phyloP scores from a whole-genome alignment of 1,139 yeast species.

The Pichia cactophila region DNA sequence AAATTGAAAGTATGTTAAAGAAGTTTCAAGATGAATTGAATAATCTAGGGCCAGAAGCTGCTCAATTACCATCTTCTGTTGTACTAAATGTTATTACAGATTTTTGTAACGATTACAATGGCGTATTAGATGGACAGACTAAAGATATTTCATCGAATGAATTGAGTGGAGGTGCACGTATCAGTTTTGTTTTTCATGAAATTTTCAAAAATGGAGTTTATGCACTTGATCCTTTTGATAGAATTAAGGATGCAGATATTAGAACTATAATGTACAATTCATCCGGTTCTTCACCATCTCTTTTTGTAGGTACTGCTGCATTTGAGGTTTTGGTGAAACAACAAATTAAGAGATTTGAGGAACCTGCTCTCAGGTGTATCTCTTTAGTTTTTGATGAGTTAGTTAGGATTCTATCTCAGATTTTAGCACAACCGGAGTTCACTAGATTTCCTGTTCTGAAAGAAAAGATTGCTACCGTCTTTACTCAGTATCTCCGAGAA shows the following conservation, averaged over 20 bases:
- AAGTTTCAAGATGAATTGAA: conserved; percentile 76
- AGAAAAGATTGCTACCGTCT: conserved; percentile 74
- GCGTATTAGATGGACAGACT: conserved; percentile 89
- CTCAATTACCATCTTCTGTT: conserved; percentile 83
- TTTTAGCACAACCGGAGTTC: conserved; percentile 72
- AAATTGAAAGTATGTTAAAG: conserved; percentile 77
- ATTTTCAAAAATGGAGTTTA: conserved; percentile 87
- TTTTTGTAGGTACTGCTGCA: conserved; percentile 96
- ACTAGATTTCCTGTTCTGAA: conserved; percentile 85
- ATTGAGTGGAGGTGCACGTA: conserved; percentile 95
- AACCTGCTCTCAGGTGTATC: conserved; percentile 85
- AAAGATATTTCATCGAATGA: conserved; percentile 81
- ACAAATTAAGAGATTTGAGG: conserved; percentile 91
- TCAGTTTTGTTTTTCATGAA: conserved; percentile 95
- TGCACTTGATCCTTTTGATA: conserved; percentile 94
- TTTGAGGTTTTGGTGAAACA: conserved; percentile 94
- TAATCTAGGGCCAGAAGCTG: conserved; percentile 74
- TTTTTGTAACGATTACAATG: conserved; percentile 85
- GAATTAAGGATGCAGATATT: conserved; percentile 92
- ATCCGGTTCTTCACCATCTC: conserved; percentile 94
- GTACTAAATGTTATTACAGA: conserved; percentile 89
- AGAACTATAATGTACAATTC: conserved; percentile 97
- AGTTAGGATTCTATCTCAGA: conserved; percentile 82
- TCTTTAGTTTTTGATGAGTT: conserved; percentile 89
- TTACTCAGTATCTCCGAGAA: conserved; percentile 73